Conservation (phyloP, 257 asterid genomes). For the Asclepias syriaca region DNA sequence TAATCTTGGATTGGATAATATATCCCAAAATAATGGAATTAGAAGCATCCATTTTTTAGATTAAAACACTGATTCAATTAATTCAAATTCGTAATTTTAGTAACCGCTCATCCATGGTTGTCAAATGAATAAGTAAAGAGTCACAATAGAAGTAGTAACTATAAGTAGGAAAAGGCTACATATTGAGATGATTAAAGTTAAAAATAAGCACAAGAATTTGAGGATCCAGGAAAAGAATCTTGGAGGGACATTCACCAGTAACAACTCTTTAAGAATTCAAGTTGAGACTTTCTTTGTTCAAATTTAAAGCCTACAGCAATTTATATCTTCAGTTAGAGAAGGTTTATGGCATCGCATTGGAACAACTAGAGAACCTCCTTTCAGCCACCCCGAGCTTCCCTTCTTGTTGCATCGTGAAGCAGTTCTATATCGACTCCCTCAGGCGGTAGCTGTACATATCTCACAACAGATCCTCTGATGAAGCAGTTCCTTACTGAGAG, state of each 20-base stretch:
- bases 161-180: neutral
- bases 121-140: neutral
- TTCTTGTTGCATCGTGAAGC: constrained; percentile 94
- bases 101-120: too few species aligned
- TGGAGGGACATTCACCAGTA: neutral
- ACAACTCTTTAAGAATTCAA: neutral
- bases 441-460: constrained; percentile 94
- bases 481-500: constrained; percentile 95
- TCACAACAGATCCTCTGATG: constrained; percentile 94
- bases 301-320: neutral
- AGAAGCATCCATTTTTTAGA: too few species aligned
- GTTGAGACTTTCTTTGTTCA: neutral
- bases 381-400: constrained; percentile 91
- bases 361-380: constrained; percentile 6
- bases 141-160: neutral
- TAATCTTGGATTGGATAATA: too few species aligned
- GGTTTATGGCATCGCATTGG: neutral
- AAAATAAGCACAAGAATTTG: neutral
- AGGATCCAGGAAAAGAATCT: neutral
- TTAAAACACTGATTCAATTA: too few species aligned
- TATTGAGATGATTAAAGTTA: neutral
- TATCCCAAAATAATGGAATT: too few species aligned
- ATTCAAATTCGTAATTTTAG: too few species aligned
- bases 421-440: constrained; percentile 95
- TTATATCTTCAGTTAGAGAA: neutral